Conservation (phyloP, 2,329 filamentous ascomycete species). For the Leptographium procerum region DNA sequence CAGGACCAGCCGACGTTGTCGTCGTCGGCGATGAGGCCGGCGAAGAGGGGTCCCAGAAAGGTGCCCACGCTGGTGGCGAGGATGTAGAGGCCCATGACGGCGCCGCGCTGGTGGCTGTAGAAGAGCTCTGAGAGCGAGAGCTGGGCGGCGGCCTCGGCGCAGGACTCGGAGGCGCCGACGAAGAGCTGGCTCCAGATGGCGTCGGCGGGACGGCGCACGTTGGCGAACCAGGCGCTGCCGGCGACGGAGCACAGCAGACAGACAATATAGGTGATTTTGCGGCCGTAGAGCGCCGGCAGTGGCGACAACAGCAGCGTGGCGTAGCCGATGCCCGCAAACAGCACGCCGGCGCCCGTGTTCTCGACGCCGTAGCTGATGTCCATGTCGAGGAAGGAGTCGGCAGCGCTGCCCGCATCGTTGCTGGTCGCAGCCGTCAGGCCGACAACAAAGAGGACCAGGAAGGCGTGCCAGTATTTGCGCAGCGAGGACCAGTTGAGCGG, state of each 20-base stretch:
- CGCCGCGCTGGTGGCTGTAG: conserved; percentile 42
- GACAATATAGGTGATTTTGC: conserved; percentile 44
- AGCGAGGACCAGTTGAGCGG: conserved; percentile 18
- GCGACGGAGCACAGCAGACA: conserved; percentile 36
- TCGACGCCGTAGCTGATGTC: conserved; percentile 13
- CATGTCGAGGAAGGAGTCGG: conserved; percentile 1
- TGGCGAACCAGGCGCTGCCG: not conserved
- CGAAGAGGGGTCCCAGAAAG: conserved; percentile 2
- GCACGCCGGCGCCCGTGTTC: conserved; percentile 20
- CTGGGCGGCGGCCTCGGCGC: conserved; percentile 3
- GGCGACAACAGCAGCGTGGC: conserved; percentile 23
- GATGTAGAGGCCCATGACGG: conserved; percentile 14
- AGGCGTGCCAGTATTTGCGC: conserved; percentile 21
- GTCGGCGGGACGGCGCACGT: not conserved
- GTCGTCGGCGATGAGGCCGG: conserved; percentile 5
- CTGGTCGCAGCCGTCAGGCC: conserved; percentile 8
- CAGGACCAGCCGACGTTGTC: conserved; percentile 12
- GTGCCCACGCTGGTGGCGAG: conserved; percentile 3
- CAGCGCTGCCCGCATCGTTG: conserved; percentile 1
- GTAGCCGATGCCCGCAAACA: conserved; percentile 23
- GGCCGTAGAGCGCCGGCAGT: conserved; percentile 19
- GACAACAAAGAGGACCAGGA: conserved; percentile 21
- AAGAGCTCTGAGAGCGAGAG: conserved; percentile 35
- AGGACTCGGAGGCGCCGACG: conserved; percentile 4
- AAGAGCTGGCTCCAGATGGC: conserved; percentile 5